Conservation (phyloP, 164 flowering plant species). For the Liriodendron chinense region DNA sequence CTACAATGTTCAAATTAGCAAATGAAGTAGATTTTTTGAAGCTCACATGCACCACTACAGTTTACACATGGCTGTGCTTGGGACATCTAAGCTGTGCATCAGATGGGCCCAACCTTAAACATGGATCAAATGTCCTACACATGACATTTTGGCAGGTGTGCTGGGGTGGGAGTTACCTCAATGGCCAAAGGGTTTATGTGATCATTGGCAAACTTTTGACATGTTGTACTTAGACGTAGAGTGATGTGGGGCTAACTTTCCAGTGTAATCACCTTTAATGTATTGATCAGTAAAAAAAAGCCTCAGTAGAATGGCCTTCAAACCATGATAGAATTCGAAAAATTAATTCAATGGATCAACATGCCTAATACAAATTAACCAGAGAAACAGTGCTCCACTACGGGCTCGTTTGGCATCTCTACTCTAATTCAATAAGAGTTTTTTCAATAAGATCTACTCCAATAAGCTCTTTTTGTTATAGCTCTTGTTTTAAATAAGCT, state of each 20-base stretch:
- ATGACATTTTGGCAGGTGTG: not conserved
- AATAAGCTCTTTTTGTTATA: too few species aligned
- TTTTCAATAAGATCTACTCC: too few species aligned
- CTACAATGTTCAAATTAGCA: too few species aligned
- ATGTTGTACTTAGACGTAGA: not conserved
- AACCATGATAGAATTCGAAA: not conserved
- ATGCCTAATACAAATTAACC: not conserved
- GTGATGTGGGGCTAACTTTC: not conserved
- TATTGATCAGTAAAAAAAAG: not conserved
- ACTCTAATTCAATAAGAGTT: too few species aligned
- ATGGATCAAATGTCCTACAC: not conserved
- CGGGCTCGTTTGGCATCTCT: too few species aligned
- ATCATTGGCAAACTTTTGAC: not conserved
- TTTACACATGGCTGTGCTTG: too few species aligned
- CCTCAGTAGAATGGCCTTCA: not conserved
- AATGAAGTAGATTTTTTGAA: too few species aligned
- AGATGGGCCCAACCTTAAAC: not conserved
- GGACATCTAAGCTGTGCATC: too few species aligned
- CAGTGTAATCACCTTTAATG: not conserved
- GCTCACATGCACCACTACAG: too few species aligned
- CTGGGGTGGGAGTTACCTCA: not conserved
- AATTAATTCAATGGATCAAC: not conserved
- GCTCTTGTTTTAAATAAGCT: too few species aligned
- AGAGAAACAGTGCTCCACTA: not conserved
- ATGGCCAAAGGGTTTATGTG: not conserved